These are phyloP conservation scores for Beauveria sp. DNA, from an alignment of 2,329 filamentous ascomycete species.

Conservation along the genomic window DNA sequence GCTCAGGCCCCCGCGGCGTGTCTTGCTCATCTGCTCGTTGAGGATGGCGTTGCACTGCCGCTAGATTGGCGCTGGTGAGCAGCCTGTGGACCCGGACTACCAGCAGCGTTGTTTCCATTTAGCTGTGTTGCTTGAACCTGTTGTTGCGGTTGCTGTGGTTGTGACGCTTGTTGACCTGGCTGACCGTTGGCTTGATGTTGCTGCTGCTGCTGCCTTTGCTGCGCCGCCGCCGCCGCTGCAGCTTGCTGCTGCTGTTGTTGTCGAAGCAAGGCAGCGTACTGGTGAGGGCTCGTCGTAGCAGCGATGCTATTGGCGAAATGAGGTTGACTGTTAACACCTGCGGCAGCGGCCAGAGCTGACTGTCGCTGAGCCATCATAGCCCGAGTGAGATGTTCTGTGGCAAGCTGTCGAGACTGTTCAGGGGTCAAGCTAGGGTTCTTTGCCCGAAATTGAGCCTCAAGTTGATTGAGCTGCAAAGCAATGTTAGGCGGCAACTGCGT, in stretches of 20 bases:
- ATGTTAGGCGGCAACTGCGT: constrained; percentile 40
- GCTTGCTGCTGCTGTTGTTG: constrained; percentile 47
- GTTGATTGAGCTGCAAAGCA: constrained; percentile 39
- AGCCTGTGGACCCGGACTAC: constrained; percentile 8
- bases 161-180: constrained; percentile 13
- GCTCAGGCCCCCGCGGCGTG: neutral
- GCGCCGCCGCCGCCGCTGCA: constrained; percentile 21
- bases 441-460: constrained; percentile 44
- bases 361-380: constrained; percentile 42
- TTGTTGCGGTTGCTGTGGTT: constrained; percentile 11
- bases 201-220: constrained; percentile 14
- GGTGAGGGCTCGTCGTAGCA: constrained; percentile 45
- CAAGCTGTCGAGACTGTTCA: constrained; percentile 43
- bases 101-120: neutral
- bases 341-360: constrained; percentile 48
- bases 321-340: constrained; percentile 40
- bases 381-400: constrained; percentile 41
- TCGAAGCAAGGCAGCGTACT: constrained; percentile 51
- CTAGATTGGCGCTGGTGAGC: constrained; percentile 28
- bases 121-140: constrained; percentile 12
- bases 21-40: constrained; percentile 19
- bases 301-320: constrained; percentile 41
- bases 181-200: constrained; percentile 15
- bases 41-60: constrained; percentile 31
- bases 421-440: constrained; percentile 44